phyloP scores from a whole-genome alignment of 768 basidiomycete species.

The Flagelloscypha sp. region DNA sequence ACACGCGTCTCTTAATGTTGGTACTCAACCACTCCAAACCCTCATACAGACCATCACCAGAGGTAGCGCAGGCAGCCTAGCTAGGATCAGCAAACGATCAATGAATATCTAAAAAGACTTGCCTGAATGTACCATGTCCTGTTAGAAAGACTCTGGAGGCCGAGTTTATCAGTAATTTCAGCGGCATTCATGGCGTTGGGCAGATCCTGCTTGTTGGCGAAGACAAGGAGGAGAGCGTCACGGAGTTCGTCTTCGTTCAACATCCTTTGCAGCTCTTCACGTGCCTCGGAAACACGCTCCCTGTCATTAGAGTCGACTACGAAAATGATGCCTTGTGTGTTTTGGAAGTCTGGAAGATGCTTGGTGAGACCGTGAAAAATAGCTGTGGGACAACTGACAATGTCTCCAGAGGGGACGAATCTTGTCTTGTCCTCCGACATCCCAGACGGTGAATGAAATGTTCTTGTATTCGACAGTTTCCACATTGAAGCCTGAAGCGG shows the following conservation, averaged over 20 bases:
- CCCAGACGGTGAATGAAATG: conserved; percentile 99
- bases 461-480: conserved; percentile 99
- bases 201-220: conserved; percentile 99
- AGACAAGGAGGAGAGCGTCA: conserved; percentile 95
- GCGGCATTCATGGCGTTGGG: conserved; percentile 99
- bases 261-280: conserved; percentile 99
- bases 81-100: conserved; percentile 10
- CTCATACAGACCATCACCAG: conserved; percentile 97
- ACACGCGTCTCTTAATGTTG: conserved; percentile 82
- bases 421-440: conserved; percentile 99
- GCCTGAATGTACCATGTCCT: conserved; percentile 98
- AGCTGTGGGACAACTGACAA: conserved; percentile 55
- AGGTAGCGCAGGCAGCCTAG: conserved; percentile 96
- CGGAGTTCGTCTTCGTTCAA: conserved; percentile 99
- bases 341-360: conserved; percentile 85
- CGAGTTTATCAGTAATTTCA: conserved; percentile 99
- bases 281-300: conserved; percentile 98
- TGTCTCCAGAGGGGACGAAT: conserved; percentile 99
- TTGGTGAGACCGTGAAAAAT: conserved; percentile 13
- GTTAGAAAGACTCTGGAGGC: conserved; percentile 93
- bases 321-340: conserved; percentile 99
- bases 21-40: conserved; percentile 94
- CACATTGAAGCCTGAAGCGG: conserved; percentile 88
- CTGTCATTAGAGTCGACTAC: conserved; percentile 99
- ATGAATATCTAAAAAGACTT: conserved; percentile 18